A percentile compares a stretch with the other conserved stretches of the same genome.
Conservation (phyloP, 2,329 filamentous ascomycete genomes). For the Sporothrix phasma region DNA sequence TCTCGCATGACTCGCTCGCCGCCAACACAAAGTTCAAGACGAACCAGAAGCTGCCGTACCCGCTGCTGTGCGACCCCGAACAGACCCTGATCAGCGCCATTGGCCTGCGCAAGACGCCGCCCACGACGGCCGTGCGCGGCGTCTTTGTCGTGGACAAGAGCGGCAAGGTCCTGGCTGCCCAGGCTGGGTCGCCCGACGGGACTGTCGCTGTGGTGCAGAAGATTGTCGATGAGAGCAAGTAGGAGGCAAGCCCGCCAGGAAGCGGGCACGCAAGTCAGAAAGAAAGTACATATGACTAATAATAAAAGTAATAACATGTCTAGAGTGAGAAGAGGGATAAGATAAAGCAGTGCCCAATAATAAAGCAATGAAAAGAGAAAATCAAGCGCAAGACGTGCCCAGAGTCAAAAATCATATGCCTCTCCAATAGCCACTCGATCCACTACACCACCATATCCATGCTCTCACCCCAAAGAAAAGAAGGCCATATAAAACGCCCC, state of each 20-base stretch:
- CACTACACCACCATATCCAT: too few relatives aligned
- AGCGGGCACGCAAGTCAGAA: too few relatives aligned
- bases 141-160: constrained; percentile 79
- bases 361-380: neutral
- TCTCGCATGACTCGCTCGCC: constrained; percentile 80
- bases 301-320: neutral
- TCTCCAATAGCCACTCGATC: neutral
- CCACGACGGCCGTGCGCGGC: constrained; percentile 71
- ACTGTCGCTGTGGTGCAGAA: constrained; percentile 70
- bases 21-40: constrained; percentile 87
- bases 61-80: constrained; percentile 73
- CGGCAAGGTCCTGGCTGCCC: constrained; percentile 61
- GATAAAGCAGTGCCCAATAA: neutral
- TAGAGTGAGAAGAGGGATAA: neutral
- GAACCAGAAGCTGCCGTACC: constrained; percentile 82
- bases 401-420: neutral
- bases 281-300: too few relatives aligned
- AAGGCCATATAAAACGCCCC: neutral
- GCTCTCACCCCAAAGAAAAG: neutral
- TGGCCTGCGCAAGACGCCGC: constrained; percentile 70
- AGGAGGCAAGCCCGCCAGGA: too few relatives aligned
- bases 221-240: constrained; percentile 39
- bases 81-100: constrained; percentile 71
- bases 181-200: constrained; percentile 65
- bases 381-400: neutral